These are phyloP conservation scores for Trichopus zeylanicus DNA, from an alignment of 116 monocot species.

Conservation along the genomic window DNA sequence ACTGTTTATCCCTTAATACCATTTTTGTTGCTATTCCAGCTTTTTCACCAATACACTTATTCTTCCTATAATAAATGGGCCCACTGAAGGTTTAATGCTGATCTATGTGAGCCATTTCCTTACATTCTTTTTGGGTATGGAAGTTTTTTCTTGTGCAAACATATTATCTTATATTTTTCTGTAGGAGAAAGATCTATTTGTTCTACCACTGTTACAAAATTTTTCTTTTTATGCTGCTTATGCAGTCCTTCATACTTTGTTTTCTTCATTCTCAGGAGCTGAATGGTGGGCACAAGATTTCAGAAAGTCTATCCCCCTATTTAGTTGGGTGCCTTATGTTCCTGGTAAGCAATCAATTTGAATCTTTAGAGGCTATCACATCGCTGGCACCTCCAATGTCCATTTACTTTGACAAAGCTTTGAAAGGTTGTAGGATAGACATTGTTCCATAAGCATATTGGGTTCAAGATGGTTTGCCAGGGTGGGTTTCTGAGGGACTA, in stretches of 20 bases:
- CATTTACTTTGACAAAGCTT: not conserved
- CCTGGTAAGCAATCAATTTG: conserved; percentile 29
- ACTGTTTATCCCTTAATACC: not conserved
- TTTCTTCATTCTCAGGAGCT: conserved; percentile 53
- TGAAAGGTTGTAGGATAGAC: not conserved
- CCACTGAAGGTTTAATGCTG: conserved; percentile 98
- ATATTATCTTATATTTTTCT: not conserved
- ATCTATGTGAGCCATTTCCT: conserved; percentile 84
- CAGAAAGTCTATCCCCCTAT: conserved; percentile 75
- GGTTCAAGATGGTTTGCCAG: too few species aligned
- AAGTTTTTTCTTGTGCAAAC: not conserved
- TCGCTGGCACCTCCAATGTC: not conserved
- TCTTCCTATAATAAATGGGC: conserved; percentile 94
- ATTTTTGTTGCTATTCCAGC: conserved; percentile 34
- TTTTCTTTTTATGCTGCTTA: not conserved
- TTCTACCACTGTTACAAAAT: too few species aligned
- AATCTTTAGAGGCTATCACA: not conserved
- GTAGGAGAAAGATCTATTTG: too few species aligned
- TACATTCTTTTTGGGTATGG: conserved; percentile 82
- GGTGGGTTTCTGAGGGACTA: too few species aligned
- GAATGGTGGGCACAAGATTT: conserved; percentile 99
- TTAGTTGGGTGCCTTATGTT: conserved; percentile 65
- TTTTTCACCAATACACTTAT: conserved; percentile 99
- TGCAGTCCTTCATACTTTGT: not conserved
- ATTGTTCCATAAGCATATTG: too few species aligned